Percentiles rank a stretch among this genome's conserved stretches.
phyloP scores from a whole-genome alignment of 1,284 basidiomycete genomes.

The Phellinidium pouzarii region DNA sequence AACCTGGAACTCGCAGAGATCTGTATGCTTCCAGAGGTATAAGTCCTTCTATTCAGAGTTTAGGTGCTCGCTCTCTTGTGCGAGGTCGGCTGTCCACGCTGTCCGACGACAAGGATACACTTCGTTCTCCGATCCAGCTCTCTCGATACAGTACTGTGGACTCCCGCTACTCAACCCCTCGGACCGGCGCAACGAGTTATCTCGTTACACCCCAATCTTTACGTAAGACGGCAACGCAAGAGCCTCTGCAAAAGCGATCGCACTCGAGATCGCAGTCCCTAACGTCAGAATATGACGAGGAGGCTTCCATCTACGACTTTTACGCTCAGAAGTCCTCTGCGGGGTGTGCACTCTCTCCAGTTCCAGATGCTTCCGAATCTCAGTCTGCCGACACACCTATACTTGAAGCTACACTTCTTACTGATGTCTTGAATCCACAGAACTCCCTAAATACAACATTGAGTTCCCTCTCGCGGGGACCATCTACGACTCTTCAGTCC shows the following conservation, averaged over 20 bases:
- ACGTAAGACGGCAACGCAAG: not conserved
- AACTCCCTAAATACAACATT: not conserved
- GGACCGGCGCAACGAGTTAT: slow-evolving; percentile 2
- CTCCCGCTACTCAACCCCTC: slow-evolving; percentile 7
- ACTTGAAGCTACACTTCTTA: not conserved
- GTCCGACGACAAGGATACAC: not conserved
- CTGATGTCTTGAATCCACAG: not conserved
- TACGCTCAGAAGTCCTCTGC: slow-evolving; percentile 5
- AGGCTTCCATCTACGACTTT: slow-evolving; percentile 13
- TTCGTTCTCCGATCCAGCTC: slow-evolving; percentile 1
- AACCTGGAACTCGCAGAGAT: slow-evolving; percentile 19
- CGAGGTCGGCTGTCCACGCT: slow-evolving; percentile 40
- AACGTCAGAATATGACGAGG: slow-evolving; percentile 6
- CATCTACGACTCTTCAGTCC: not conserved
- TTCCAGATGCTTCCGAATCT: slow-evolving; percentile 8
- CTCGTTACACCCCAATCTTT: slow-evolving; percentile 7
- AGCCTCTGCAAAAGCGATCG: not conserved
- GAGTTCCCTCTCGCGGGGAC: not conserved
- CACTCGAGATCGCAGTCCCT: not conserved
- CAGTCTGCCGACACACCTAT: slow-evolving; percentile 2
- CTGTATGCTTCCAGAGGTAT: slow-evolving; percentile 25
- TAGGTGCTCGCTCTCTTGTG: slow-evolving; percentile 45
- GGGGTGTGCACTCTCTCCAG: slow-evolving; percentile 1
- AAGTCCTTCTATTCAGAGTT: slow-evolving; percentile 46
- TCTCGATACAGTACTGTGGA: slow-evolving; percentile 11